Evolutionary conservation across 2,329 filamentous ascomycete genomes (phyloP), one percentile per base, ranked within the genome.

Genomic region (Alternaria triticimaculans): DNA sequence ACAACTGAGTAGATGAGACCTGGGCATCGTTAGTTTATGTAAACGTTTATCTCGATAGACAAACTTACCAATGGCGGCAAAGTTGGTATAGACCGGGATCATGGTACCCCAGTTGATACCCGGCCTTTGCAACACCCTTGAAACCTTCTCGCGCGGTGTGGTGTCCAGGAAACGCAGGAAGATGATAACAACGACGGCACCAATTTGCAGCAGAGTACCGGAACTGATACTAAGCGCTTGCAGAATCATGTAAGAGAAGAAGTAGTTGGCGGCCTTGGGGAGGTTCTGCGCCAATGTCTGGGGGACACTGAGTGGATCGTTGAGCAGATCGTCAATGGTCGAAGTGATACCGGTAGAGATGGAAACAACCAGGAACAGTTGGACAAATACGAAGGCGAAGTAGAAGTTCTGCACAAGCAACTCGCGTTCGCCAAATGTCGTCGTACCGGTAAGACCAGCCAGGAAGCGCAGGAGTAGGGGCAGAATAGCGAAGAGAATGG

Each of bases 161-260:
- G 86, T 94, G 81, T 98, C 96, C 46, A 96, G 79, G 0, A 97
- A 86, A 1, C 90, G 92, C 2, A 92, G 91, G 49, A 97, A 79
- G 21, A 98, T 74, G 90, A 94, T 97, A 67, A 90, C 84, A 49
- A 94, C 76, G 4, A 99, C 85, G 4, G 89, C 88, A n/a, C 88
- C 89, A 23, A 97, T 87, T 75, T 98, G 96, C 12, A 97, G 84
- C 5, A 98, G 84, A 1, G 93, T 95, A 78, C 92, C 94, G 1
- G 95, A 95, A 78, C 94, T 97, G 66, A 93, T 94, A 66, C 93
- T 94, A 72, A 98, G 86, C 0, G 94, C 93, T 75, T 98, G 96
- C 10, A 99, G 89, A 76, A 97, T 91, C 89, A 99, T 94, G 86
- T 99, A 99, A 1, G 93, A 95, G 85, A 97, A 98, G 84, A 98